phyloP scores from a whole-genome alignment of 1,284 basidiomycete species.

The Ustilago sp. region DNA sequence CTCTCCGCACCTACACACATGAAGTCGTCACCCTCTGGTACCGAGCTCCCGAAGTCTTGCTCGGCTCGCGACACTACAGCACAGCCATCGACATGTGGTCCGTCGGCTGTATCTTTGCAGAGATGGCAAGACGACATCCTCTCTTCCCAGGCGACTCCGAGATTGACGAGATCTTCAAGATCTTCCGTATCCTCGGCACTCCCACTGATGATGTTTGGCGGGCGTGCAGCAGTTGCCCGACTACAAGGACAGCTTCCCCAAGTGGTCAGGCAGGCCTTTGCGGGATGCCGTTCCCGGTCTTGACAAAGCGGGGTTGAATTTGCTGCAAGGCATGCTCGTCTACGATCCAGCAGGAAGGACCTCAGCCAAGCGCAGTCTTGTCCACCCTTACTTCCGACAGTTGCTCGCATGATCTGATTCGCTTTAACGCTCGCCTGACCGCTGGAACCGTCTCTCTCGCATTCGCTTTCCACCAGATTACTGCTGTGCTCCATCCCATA shows the following conservation, averaged over 20 bases:
- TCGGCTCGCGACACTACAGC: slow-evolving; percentile 94
- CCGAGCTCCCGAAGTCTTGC: slow-evolving; percentile 93
- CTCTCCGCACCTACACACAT: slow-evolving; percentile 96
- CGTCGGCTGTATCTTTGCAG: slow-evolving; percentile 88
- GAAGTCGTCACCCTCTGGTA: slow-evolving; percentile 99
- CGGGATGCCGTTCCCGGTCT: slow-evolving; percentile 72
- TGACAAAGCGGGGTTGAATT: slow-evolving; percentile 60
- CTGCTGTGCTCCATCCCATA: slow-evolving; percentile 17
- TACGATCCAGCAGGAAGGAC: slow-evolving; percentile 96
- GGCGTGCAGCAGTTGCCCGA: slow-evolving; percentile 89
- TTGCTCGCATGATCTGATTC: slow-evolving; percentile 23
- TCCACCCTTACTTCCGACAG: slow-evolving; percentile 46
- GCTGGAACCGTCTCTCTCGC: not conserved
- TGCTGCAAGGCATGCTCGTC: slow-evolving; percentile 79
- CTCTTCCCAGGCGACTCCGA: slow-evolving; percentile 98
- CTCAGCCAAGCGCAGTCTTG: slow-evolving; percentile 44
- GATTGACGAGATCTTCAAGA: slow-evolving; percentile 99
- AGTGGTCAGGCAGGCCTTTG: slow-evolving; percentile 80
- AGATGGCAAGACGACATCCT: slow-evolving; percentile 91
- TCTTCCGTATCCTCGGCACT: slow-evolving; percentile 84
- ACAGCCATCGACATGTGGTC: slow-evolving; percentile 99
- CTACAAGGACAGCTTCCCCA: slow-evolving; percentile 96
- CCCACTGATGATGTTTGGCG: slow-evolving; percentile 90
- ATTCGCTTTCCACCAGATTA: not conserved
- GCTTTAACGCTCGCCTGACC: not conserved